Evolutionary conservation across 805 yeast species (phyloP).

Genomic region (Candida germanica): DNA sequence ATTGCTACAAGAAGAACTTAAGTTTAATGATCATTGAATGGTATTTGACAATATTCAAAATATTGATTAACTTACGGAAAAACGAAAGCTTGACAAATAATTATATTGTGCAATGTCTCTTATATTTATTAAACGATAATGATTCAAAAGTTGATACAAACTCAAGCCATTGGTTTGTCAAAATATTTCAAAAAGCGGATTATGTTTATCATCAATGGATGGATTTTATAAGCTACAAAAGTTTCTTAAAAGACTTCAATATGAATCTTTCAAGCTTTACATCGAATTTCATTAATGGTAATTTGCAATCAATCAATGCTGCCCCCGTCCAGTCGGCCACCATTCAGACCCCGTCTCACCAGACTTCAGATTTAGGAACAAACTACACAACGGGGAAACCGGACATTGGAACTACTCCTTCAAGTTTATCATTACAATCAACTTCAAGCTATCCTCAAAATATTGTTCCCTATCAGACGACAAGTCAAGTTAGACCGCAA

Average conservation of each 20-base stretch:
- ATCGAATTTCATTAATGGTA: slow-evolving; percentile 3
- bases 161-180: slow-evolving; percentile 7
- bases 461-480: not conserved
- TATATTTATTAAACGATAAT: slow-evolving; percentile 19
- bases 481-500: not conserved
- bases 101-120: slow-evolving; percentile 26
- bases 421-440: not conserved
- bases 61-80: slow-evolving; percentile 27
- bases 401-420: not conserved
- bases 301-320: not conserved
- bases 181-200: slow-evolving; percentile 9
- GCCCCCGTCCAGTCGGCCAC: slow-evolving; percentile 2
- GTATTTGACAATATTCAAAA: slow-evolving; percentile 43
- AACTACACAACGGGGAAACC: not conserved
- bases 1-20: slow-evolving; percentile 23
- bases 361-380: not conserved
- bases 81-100: slow-evolving; percentile 19
- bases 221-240: slow-evolving; percentile 6
- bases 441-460: not conserved
- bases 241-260: slow-evolving; percentile 6
- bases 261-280: slow-evolving; percentile 7
- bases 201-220: slow-evolving; percentile 12
- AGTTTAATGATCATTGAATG: slow-evolving; percentile 40
- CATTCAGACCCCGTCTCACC: not conserved
- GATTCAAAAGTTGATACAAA: slow-evolving; percentile 10